Conservation (phyloP, 768 basidiomycete genomes). For the Gymnopilus junonius region DNA sequence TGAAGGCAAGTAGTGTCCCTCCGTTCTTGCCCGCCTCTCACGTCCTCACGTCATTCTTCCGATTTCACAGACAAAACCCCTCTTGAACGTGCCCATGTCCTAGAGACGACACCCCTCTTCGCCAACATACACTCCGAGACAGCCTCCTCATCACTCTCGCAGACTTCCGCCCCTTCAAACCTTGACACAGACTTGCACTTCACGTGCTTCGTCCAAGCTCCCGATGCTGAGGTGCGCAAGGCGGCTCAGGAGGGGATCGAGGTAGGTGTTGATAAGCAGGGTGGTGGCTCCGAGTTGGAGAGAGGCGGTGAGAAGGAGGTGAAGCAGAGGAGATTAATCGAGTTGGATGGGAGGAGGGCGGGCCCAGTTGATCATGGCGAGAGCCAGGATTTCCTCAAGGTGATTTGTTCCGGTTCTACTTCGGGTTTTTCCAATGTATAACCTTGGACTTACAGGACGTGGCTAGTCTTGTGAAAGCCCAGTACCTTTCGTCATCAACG, state of each 20-base stretch:
- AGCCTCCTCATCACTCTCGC: conserved; percentile 58
- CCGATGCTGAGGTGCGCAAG: conserved; percentile 42
- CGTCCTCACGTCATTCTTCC: not conserved
- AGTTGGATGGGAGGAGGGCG: conserved; percentile 79
- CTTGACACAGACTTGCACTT: conserved; percentile 84
- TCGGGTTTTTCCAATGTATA: not conserved
- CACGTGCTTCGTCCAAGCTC: conserved; percentile 81
- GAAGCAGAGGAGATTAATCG: conserved; percentile 61
- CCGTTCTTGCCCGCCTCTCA: not conserved
- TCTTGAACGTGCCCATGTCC: conserved; percentile 70
- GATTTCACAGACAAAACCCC: conserved; percentile 66
- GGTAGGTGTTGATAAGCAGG: conserved; percentile 21
- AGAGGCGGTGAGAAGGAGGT: not conserved
- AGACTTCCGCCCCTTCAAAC: conserved; percentile 54
- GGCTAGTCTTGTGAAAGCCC: conserved; percentile 61
- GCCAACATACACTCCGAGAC: conserved; percentile 75
- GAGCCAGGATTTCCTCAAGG: conserved; percentile 61
- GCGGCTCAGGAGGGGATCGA: conserved; percentile 24
- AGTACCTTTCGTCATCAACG: conserved; percentile 56
- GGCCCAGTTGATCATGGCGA: conserved; percentile 84
- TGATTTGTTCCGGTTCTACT: conserved; percentile 25
- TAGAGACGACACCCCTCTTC: conserved; percentile 80
- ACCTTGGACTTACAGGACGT: conserved; percentile 52
- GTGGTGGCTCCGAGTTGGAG: not conserved
- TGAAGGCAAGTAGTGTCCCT: conserved; percentile 45